Conservation (phyloP, 192 early-diverging fungal genomes). For the Polychytrium aggregatum region DNA sequence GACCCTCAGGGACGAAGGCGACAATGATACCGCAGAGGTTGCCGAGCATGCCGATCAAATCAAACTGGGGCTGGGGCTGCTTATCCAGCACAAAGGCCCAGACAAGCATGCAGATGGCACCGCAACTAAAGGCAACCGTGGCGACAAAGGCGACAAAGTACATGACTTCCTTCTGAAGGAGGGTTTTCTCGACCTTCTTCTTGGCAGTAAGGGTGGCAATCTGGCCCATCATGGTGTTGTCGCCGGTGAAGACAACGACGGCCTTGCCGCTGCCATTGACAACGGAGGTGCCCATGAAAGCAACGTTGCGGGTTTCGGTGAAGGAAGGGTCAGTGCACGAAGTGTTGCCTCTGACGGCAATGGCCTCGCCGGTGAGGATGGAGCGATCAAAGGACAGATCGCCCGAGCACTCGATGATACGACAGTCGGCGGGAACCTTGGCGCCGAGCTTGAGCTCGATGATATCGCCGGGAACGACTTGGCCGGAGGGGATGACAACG, state of each 20-base stretch:
- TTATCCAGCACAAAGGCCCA: slow-evolving; percentile 13
- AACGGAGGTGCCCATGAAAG: slow-evolving; percentile 60
- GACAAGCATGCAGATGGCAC: slow-evolving; percentile 5
- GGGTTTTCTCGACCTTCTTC: slow-evolving; percentile 21
- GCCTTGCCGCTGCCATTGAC: slow-evolving; percentile 61
- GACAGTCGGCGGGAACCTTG: slow-evolving; percentile 68
- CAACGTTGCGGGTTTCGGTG: slow-evolving; percentile 73
- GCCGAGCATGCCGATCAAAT: slow-evolving; percentile 2
- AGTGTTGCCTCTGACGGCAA: slow-evolving; percentile 49
- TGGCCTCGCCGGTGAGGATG: slow-evolving; percentile 65
- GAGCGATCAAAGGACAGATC: slow-evolving; percentile 73
- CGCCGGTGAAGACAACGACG: slow-evolving; percentile 67
- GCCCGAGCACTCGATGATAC: slow-evolving; percentile 49
- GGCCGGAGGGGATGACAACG: slow-evolving; percentile 30
- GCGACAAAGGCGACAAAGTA: slow-evolving; percentile 63
- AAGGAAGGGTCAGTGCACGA: slow-evolving; percentile 59
- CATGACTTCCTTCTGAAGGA: slow-evolving; percentile 50
- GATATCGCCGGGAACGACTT: slow-evolving; percentile 67
- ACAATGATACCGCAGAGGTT: background rate
- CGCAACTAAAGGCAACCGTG: slow-evolving; percentile 12
- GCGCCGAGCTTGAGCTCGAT: slow-evolving; percentile 54
- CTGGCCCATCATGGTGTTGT: slow-evolving; percentile 63
- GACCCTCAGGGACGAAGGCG: slow-evolving; percentile 39
- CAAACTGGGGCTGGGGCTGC: slow-evolving; percentile 1
- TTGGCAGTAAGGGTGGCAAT: slow-evolving; percentile 48